Evolutionary conservation across 2,329 filamentous ascomycete genomes (phyloP), one percentile per base, ranked within the genome.

Genomic region (Trichoderma atrobrunneum): DNA sequence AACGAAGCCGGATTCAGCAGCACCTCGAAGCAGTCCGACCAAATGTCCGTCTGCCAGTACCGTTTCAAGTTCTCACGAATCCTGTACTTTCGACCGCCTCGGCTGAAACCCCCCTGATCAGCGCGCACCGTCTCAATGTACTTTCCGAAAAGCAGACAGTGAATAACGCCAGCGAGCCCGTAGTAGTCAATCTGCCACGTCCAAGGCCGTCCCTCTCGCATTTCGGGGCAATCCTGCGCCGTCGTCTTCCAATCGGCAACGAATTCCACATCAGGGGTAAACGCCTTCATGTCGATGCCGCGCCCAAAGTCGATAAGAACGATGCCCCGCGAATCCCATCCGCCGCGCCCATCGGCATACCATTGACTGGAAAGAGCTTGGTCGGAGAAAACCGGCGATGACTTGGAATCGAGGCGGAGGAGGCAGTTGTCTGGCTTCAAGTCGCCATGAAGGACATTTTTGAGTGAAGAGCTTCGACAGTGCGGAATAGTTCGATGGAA

Each of bases 161-260:
- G 94, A 5, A 98, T 86, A 28, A 93, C 93, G 5, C 94, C 94
- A 0, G 96, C 96, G 0, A 98, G 87, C 14, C 96, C 96, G 81
- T 97, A 93, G 78, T 98, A 97, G 84, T 99, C 96, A 76, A 98
- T 93, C 81, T 99, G 96, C 85, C 94, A 98, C 1, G 95, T 98
- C 96, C 96, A 99, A 0, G 95, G 94, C 1, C 95, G 88, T 71
- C 94, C 89, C 83, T 99, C 95, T 61, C 95, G 92, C 89, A 98
- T 97, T 85, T 99, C 96, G 21, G 93, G 92, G 81, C 96, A 99
- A 82, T 99, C 96, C 67, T 94, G 91, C 28, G 92, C 88, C 18
- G 89, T 89, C 0, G 93, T 94, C 81, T 96, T 93, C 96, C 96
- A 99, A 83, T 99, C 96, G 0, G 95, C 96, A 73, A 98, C 90